phyloP scores from a whole-genome alignment of 768 basidiomycete genomes.

The Terana coerulea region DNA sequence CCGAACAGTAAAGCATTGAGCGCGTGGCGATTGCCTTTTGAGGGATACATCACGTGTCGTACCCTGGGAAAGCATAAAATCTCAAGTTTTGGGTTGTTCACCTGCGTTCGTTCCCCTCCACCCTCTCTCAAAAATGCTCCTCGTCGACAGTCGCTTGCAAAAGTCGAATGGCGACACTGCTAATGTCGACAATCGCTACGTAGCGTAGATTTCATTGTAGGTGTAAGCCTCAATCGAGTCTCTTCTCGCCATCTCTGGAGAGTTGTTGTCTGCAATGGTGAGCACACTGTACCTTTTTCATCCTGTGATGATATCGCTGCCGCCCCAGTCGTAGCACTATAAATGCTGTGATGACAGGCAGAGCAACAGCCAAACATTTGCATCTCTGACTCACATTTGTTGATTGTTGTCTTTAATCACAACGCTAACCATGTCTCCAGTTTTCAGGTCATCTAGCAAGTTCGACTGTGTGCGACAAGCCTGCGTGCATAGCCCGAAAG shows the following conservation, averaged over 20 bases:
- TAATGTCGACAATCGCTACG: no score
- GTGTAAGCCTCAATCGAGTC: no score
- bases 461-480: no score
- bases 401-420: background rate
- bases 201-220: no score
- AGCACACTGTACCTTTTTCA: background rate
- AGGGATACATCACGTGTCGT: background rate
- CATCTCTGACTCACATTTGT: conserved; percentile 21
- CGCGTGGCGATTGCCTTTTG: background rate
- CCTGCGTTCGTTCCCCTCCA: no score
- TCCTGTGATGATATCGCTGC: conserved; percentile 24
- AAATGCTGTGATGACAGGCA: conserved; percentile 27
- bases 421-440: background rate
- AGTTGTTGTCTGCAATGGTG: no score
- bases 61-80: background rate
- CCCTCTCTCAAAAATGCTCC: no score
- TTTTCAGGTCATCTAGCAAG: no score
- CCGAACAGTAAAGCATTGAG: background rate
- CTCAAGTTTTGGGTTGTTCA: background rate
- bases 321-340: conserved; percentile 27
- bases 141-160: no score
- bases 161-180: no score
- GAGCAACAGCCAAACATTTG: conserved; percentile 28
- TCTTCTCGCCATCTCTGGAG: no score
- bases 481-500: no score